Base-by-base conservation (phyloP, 208 protist genomes). In the Leishmania tarentolae region DNA sequence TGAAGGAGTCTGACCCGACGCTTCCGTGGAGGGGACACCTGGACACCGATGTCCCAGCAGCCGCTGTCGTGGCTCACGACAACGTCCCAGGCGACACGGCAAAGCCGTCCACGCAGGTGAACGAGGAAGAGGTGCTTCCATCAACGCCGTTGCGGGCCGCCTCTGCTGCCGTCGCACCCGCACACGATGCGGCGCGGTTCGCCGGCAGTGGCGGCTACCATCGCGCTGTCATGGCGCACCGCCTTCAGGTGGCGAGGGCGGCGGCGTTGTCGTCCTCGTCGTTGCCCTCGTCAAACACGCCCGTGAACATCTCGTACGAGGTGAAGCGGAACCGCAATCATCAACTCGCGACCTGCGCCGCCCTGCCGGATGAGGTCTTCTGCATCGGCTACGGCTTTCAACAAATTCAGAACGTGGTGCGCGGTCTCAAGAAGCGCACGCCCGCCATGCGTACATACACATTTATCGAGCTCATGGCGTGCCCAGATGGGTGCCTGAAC, bases 401-500 rank as follows among this genome's bases (percentile, higher is more conserved):
- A 68, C 99, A 99, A 86, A 99, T 99, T 78, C 98, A 99, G 88
- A 99, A 99, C 88, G 79, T 99, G 15, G 95, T 99, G 37, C 94
- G 98, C 24, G 95, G 94, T 28, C 71, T 99, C 40, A 99, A 98
- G 83, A 93, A 86, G 68, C 85, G 87, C 31, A 83, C 87, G 53
- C 78, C 90, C 4, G 75, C 89, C 7, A 83, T 91, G 68, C 76
- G 85, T 50, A 61, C 63, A 7, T 93, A 92, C 79, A 92, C 98
- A 44, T 99, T 99, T 88, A 89, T 99, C n/a, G 98, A 99, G 85
- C 75, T 99, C 21, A 99, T 99, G 98, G 99, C 99, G 19, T 99
- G 99, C 83, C 99, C 99, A 17, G 89, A 88, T 71, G 98, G 98
- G 47, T 99, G 98, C 90, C 79, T 99, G n/a, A 99, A 99, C 83